phyloP scores from a whole-genome alignment of 805 yeast genomes.

The Maudiozyma serrabonitensis region DNA sequence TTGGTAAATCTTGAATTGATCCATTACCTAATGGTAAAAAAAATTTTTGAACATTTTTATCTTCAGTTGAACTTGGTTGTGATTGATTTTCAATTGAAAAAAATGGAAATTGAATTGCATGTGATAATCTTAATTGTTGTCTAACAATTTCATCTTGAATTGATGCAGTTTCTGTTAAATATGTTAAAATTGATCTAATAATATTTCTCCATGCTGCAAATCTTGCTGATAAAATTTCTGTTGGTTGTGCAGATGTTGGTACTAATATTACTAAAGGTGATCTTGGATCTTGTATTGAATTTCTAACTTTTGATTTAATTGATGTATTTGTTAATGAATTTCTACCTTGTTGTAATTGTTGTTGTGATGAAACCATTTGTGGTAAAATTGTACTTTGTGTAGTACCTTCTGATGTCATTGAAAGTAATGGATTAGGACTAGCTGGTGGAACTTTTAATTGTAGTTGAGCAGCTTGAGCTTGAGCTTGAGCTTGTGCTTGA shows the following conservation, averaged over 20 bases:
- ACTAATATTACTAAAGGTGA: constrained; percentile 41
- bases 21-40: constrained; percentile 73
- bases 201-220: constrained; percentile 82
- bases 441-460: background rate
- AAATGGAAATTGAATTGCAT: constrained; percentile 49
- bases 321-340: constrained; percentile 12
- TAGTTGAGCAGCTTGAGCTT: constrained; percentile 1
- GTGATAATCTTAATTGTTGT: constrained; percentile 71
- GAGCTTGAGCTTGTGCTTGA: background rate
- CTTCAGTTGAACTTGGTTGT: constrained; percentile 21
- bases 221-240: constrained; percentile 75
- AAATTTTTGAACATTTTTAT: constrained; percentile 30
- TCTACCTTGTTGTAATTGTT: constrained; percentile 6
- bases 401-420: constrained; percentile 2
- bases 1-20: constrained; percentile 77
- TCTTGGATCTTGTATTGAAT: constrained; percentile 32
- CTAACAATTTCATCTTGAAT: constrained; percentile 85
- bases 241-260: constrained; percentile 64
- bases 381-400: constrained; percentile 2
- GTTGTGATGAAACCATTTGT: background rate
- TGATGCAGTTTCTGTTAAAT: constrained; percentile 68
- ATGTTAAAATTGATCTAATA: constrained; percentile 62
- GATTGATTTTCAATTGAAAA: constrained; percentile 24
- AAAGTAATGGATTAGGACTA: background rate
- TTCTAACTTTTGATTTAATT: constrained; percentile 6